phyloP scores from a whole-genome alignment of 768 basidiomycete species.

The Suillus decipiens region DNA sequence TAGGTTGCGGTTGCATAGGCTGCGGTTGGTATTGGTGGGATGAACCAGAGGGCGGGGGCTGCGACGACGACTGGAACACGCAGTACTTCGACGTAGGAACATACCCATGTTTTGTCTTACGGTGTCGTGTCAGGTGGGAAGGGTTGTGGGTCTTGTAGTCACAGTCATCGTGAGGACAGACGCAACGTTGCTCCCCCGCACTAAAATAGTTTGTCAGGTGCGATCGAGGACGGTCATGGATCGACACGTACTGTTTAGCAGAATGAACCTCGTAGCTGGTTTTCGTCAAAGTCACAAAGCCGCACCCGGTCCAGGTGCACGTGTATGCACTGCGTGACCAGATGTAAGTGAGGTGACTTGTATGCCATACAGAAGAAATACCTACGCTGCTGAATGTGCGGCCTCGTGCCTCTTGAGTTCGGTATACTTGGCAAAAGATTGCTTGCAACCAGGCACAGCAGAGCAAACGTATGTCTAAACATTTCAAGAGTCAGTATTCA shows the following conservation, averaged over 20 bases:
- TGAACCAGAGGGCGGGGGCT: too few species aligned
- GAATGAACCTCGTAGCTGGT: conserved; percentile 24
- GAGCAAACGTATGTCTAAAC: conserved; percentile 19
- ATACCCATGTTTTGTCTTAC: too few species aligned
- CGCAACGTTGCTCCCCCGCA: conserved; percentile 20
- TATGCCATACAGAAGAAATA: too few species aligned
- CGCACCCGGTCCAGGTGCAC: conserved; percentile 17
- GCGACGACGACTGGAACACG: too few species aligned
- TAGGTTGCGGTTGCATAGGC: too few species aligned
- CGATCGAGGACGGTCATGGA: too few species aligned
- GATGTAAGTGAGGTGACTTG: too few species aligned
- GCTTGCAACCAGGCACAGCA: conserved; percentile 11
- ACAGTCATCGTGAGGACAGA: conserved; percentile 2
- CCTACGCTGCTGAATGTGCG: neutral
- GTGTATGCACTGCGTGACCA: conserved; percentile 16
- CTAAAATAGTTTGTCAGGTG: neutral
- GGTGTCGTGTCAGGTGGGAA: conserved; percentile 6
- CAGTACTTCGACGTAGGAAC: too few species aligned
- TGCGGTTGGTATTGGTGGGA: too few species aligned
- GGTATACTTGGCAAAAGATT: conserved; percentile 15
- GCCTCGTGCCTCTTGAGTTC: conserved; percentile 27
- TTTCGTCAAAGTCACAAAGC: conserved; percentile 19
- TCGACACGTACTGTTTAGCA: too few species aligned
- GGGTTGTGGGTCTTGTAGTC: conserved; percentile 27
- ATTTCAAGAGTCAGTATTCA: neutral